phyloP scores from a whole-genome alignment of 108 stramenopile species.

The Nitzschia palea region DNA sequence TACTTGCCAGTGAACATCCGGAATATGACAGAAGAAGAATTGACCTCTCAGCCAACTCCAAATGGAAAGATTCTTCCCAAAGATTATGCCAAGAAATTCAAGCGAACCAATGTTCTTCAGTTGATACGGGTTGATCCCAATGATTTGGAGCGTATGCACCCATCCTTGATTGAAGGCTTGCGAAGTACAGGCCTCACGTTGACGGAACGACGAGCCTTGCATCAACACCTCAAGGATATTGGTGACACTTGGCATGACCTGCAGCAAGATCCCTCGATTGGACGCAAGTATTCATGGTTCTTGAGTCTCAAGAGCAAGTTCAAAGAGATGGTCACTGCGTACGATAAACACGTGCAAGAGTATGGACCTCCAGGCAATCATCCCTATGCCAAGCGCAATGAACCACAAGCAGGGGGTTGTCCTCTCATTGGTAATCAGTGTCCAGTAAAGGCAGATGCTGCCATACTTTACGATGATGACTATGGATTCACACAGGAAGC shows the following conservation, averaged over 20 bases:
- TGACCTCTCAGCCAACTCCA: slow-evolving; percentile 22
- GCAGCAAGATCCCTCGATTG: slow-evolving; percentile 19
- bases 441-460: slow-evolving; percentile 32
- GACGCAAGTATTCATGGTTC: slow-evolving; percentile 37
- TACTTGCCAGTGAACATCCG: slow-evolving; percentile 45
- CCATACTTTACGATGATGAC: slow-evolving; percentile 31
- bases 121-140: slow-evolving; percentile 39
- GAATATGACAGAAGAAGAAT: slow-evolving; percentile 31
- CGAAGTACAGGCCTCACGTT: slow-evolving; percentile 44
- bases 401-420: slow-evolving; percentile 31
- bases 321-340: slow-evolving; percentile 29
- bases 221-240: slow-evolving; percentile 36
- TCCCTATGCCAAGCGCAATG: slow-evolving; percentile 29
- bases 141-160: slow-evolving; percentile 43
- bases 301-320: slow-evolving; percentile 32
- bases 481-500: slow-evolving; percentile 38
- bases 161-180: slow-evolving; percentile 36
- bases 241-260: slow-evolving; percentile 20
- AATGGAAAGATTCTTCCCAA: slow-evolving; percentile 43
- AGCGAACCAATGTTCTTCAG: slow-evolving; percentile 45
- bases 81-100: slow-evolving; percentile 41
- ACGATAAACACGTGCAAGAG: slow-evolving; percentile 24
- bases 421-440: slow-evolving; percentile 42
- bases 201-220: slow-evolving; percentile 43
- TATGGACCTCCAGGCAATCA: slow-evolving; percentile 45